Conservation (phyloP, 2,329 filamentous ascomycete genomes). For the Alternaria postmessia region DNA sequence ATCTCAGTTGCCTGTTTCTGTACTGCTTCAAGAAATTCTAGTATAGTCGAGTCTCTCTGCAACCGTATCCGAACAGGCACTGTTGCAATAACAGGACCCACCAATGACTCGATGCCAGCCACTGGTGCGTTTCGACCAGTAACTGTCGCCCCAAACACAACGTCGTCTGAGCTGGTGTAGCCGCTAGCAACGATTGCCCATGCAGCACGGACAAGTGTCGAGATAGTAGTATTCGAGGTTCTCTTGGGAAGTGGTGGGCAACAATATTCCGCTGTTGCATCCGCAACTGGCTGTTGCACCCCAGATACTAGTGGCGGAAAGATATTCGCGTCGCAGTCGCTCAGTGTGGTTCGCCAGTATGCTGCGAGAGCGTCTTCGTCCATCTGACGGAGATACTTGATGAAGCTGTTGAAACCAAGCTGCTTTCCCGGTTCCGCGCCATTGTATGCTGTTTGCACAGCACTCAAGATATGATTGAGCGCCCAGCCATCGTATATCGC, state of each 20-base stretch:
- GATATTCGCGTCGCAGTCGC: too few relatives aligned
- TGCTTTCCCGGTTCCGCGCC: too few relatives aligned
- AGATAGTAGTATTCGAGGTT: conserved; percentile 4
- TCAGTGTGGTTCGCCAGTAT: too few relatives aligned
- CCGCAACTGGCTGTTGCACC: too few relatives aligned
- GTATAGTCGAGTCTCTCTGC: conserved; percentile 10
- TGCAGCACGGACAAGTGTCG: conserved; percentile 18
- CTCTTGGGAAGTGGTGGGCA: too few relatives aligned
- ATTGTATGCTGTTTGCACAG: not conserved
- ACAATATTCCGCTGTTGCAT: too few relatives aligned
- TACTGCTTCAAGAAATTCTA: conserved; percentile 13
- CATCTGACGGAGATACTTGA: too few relatives aligned
- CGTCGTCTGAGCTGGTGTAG: not conserved
- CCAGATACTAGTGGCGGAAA: too few relatives aligned
- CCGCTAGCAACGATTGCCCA: not conserved
- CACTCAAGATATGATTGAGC: conserved; percentile 7
- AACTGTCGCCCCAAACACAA: not conserved
- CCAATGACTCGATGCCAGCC: conserved; percentile 26
- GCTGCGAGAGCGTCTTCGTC: too few relatives aligned
- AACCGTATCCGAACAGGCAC: conserved; percentile 39
- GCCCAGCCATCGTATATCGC: conserved; percentile 47
- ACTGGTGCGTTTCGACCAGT: not conserved
- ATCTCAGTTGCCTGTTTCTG: conserved; percentile 26
- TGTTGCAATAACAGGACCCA: conserved; percentile 55
- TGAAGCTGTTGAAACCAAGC: too few relatives aligned